These are phyloP conservation scores for Paramarasmius palmivorus DNA, from an alignment of 1,284 basidiomycete species.

Conservation along the genomic window DNA sequence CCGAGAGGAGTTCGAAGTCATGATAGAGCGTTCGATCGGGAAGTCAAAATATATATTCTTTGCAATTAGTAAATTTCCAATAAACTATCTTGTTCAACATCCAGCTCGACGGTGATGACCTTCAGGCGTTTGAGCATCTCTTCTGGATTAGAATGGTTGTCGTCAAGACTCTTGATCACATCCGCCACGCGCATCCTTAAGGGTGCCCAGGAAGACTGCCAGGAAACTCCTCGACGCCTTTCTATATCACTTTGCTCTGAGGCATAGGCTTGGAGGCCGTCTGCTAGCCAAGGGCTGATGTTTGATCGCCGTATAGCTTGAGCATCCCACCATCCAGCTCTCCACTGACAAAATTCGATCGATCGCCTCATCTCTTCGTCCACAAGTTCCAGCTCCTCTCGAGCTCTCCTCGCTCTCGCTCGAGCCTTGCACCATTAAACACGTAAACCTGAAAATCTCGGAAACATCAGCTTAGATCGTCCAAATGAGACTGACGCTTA, in stretches of 20 bases:
- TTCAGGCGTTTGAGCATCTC: too few relatives aligned
- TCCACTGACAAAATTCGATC: not conserved
- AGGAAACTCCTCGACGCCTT: too few relatives aligned
- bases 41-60: too few relatives aligned
- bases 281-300: not conserved
- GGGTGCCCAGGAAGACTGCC: too few relatives aligned
- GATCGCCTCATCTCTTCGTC: slow-evolving; percentile 5
- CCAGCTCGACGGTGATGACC: too few relatives aligned
- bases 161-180: too few relatives aligned
- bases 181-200: too few relatives aligned
- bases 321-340: not conserved
- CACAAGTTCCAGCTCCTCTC: slow-evolving; percentile 1
- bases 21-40: too few relatives aligned
- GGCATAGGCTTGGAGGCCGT: not conserved
- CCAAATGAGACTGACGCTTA: not conserved
- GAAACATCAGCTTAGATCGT: not conserved
- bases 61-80: too few relatives aligned
- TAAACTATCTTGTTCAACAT: too few relatives aligned
- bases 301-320: not conserved
- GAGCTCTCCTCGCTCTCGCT: not conserved
- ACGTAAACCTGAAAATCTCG: not conserved
- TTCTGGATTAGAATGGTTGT: too few relatives aligned
- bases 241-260: not conserved
- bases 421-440: slow-evolving; percentile 7
- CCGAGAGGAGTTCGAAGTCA: too few relatives aligned